Conservation (phyloP, 2,329 filamentous ascomycete species). For the Biscogniauxia marginata region DNA sequence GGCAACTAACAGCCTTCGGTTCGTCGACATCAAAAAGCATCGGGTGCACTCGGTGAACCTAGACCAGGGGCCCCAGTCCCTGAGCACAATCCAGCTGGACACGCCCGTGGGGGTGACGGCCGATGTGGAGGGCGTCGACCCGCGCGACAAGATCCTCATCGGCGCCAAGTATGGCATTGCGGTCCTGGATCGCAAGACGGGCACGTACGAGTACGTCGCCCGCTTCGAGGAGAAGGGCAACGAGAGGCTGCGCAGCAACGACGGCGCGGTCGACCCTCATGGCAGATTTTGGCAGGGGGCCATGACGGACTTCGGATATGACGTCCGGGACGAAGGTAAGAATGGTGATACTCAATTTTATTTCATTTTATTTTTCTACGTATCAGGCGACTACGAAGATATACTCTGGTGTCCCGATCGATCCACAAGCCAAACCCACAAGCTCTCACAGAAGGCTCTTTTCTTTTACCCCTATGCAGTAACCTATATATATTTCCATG, state of each 20-base stretch:
- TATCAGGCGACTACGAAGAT: neutral
- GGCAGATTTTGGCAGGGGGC: conserved; percentile 83
- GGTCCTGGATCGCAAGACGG: conserved; percentile 65
- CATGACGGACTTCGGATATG: conserved; percentile 72
- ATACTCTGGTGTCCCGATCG: no score
- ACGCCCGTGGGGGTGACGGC: conserved; percentile 66
- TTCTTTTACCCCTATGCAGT: no score
- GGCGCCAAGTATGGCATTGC: conserved; percentile 81
- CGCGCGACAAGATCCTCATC: conserved; percentile 66
- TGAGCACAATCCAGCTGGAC: conserved; percentile 59
- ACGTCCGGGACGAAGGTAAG: conserved; percentile 59
- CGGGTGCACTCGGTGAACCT: conserved; percentile 72
- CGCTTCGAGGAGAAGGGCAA: conserved; percentile 46
- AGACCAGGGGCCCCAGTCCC: conserved; percentile 57
- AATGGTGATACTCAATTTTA: neutral
- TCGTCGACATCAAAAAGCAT: conserved; percentile 80
- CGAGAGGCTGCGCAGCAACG: conserved; percentile 68
- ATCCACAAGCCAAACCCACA: no score
- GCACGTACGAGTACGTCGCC: conserved; percentile 52
- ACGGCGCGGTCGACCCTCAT: conserved; percentile 75
- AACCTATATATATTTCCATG: no score
- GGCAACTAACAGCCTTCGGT: conserved; percentile 64
- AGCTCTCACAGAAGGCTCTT: no score
- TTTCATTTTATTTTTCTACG: neutral
- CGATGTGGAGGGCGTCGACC: conserved; percentile 68